Evolutionary conservation across 805 yeast species (phyloP).

Genomic region (Candida ovalis): DNA sequence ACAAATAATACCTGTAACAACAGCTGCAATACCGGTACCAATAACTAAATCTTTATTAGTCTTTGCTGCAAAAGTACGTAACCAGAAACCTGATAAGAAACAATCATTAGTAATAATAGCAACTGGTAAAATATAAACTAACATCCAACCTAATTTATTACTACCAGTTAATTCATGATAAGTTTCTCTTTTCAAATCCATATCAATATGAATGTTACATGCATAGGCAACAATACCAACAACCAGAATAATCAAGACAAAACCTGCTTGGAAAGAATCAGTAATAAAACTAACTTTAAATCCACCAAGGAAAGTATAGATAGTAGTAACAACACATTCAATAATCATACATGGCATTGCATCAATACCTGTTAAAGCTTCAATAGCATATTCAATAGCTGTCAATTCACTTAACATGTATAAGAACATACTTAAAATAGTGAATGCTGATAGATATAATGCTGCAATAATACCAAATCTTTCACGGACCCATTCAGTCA

Average conservation of each 20-base stretch:
- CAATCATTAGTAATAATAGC: conserved; percentile 90
- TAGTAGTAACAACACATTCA: conserved; percentile 81
- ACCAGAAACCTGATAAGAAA: conserved; percentile 91
- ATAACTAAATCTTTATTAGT: conserved; percentile 69
- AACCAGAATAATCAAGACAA: conserved; percentile 62
- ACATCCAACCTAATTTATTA: conserved; percentile 82
- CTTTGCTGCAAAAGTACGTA: conserved; percentile 86
- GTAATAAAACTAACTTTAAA: conserved; percentile 85
- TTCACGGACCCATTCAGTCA: conserved; percentile 91
- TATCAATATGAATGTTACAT: conserved; percentile 55
- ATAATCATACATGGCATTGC: conserved; percentile 80
- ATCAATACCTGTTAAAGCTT: conserved; percentile 70
- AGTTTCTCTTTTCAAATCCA: conserved; percentile 57
- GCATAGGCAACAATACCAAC: conserved; percentile 81
- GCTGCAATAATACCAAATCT: conserved; percentile 74
- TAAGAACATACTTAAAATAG: conserved; percentile 78
- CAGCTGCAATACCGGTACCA: conserved; percentile 73
- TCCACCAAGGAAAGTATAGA: conserved; percentile 86
- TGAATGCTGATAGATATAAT: conserved; percentile 72
- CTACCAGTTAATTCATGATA: conserved; percentile 62
- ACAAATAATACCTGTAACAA: conserved; percentile 58
- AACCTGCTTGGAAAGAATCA: conserved; percentile 77
- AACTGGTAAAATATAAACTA: conserved; percentile 75
- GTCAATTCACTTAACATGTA: conserved; percentile 86
- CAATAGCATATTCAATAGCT: conserved; percentile 73